Evolutionary conservation across 495 filamentous ascomycete species (phyloP).

Genomic region (Jackrogersella minutella): DNA sequence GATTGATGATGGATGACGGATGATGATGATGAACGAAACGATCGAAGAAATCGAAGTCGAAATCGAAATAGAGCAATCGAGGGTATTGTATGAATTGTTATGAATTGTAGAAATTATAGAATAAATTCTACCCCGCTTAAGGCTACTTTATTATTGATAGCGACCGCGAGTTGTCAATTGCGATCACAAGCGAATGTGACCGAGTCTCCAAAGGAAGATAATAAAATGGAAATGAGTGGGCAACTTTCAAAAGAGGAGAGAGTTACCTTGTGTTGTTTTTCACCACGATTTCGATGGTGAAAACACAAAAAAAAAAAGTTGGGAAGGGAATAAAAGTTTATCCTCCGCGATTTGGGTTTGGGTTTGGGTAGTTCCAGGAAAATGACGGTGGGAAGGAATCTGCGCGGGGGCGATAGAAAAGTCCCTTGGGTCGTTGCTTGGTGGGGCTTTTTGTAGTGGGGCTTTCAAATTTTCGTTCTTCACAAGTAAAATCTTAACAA

Average conservation of each 20-base stretch:
- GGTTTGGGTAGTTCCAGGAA: background rate
- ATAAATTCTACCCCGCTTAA: constrained; percentile 40
- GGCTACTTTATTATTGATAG: constrained; percentile 10
- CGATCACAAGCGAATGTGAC: constrained; percentile 39
- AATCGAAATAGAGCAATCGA: too few species aligned
- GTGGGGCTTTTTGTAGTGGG: constrained; percentile 17
- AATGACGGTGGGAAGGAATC: constrained; percentile 17
- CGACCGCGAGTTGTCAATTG: constrained; percentile 4
- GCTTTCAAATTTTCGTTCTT: constrained; percentile 29
- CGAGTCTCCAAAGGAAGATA: background rate
- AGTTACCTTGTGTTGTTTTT: background rate
- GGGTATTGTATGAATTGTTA: too few species aligned
- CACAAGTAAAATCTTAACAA: constrained; percentile 20
- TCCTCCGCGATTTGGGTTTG: constrained; percentile 1
- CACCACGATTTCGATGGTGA: too few species aligned
- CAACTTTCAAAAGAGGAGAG: background rate
- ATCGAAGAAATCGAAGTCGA: background rate
- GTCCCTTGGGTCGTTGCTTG: constrained; percentile 11
- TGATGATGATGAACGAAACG: background rate
- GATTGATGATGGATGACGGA: background rate
- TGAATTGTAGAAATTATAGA: too few species aligned
- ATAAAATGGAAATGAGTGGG: constrained; percentile 5
- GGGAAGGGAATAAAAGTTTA: constrained; percentile 17
- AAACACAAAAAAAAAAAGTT: background rate
- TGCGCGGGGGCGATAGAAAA: constrained; percentile 21